Percentiles rank a stretch among this genome's conserved stretches.
phyloP scores from a whole-genome alignment of 305 asterid species.

The Euphrasia arctica region DNA sequence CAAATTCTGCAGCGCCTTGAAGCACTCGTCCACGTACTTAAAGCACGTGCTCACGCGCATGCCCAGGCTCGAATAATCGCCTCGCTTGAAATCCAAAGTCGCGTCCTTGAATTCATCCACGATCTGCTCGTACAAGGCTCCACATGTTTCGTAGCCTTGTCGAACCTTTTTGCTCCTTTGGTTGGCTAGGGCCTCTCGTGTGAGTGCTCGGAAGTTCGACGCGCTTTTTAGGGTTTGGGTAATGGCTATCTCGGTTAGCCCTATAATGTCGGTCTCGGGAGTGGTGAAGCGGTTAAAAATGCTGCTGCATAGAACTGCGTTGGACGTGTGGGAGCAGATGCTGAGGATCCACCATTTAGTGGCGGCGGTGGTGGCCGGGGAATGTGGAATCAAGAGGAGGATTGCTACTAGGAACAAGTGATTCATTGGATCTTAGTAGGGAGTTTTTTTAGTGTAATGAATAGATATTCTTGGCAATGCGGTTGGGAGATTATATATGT shows the following conservation, averaged over 20 bases:
- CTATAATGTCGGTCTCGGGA: neutral
- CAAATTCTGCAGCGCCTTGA: neutral
- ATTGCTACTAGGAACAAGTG: neutral
- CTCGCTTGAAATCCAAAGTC: no score
- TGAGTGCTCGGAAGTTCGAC: neutral
- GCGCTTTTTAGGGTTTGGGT: neutral
- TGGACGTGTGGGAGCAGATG: neutral
- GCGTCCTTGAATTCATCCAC: no score
- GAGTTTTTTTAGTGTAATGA: neutral
- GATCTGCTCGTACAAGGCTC: no score
- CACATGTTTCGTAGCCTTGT: neutral
- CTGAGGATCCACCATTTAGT: neutral
- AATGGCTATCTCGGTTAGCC: neutral
- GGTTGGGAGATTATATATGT: neutral
- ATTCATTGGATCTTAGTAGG: neutral
- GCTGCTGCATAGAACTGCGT: neutral
- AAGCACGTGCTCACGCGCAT: neutral
- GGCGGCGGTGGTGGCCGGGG: neutral
- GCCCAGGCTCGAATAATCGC: no score
- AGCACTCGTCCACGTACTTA: neutral
- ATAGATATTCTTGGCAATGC: neutral
- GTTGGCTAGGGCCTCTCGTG: no score
- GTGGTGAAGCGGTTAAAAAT: neutral
- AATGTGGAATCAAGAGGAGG: neutral
- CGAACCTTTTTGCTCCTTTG: neutral